These are phyloP conservation scores for Nepenthes gracilis DNA, from an alignment of 148 eudicot genomes.

Conservation along the genomic window DNA sequence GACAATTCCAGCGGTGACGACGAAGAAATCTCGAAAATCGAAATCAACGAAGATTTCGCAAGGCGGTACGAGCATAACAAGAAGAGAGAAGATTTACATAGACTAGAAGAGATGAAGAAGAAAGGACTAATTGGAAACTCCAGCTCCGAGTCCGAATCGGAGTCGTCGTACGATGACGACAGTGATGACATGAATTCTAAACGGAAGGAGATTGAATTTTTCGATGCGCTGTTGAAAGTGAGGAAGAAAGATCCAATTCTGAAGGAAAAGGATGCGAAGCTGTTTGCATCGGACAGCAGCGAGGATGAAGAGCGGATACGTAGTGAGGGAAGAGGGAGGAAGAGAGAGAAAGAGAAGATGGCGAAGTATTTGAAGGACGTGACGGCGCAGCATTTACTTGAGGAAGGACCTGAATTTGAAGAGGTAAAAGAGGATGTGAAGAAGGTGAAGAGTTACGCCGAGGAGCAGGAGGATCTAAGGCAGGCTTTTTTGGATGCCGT, in stretches of 20 bases:
- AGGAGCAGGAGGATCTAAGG: conserved; percentile 25
- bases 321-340: conserved; percentile 3
- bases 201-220: conserved; percentile 29
- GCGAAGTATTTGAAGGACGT: conserved; percentile 81
- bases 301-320: conserved; percentile 12
- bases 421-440: conserved; percentile 60
- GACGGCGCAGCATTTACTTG: conserved; percentile 56
- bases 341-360: conserved; percentile 23
- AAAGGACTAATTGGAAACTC: conserved; percentile 20
- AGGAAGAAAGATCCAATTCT: conserved; percentile 59
- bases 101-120: conserved; percentile 25
- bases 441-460: conserved; percentile 28
- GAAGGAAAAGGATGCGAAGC: conserved; percentile 34
- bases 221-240: conserved; percentile 47
- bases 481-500: conserved; percentile 27
- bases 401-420: conserved; percentile 53
- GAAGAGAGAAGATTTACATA: conserved; percentile 32
- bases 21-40: conserved; percentile 47
- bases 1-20: conserved; percentile 23
- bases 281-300: conserved; percentile 41
- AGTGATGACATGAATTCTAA: conserved; percentile 12
- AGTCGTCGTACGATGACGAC: conserved; percentile 19
- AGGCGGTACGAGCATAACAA: conserved; percentile 80
- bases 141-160: conserved; percentile 32
- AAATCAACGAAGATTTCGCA: conserved; percentile 60